Conservation (phyloP, 2,329 filamentous ascomycete genomes). For the Tolypocladium tropicale region DNA sequence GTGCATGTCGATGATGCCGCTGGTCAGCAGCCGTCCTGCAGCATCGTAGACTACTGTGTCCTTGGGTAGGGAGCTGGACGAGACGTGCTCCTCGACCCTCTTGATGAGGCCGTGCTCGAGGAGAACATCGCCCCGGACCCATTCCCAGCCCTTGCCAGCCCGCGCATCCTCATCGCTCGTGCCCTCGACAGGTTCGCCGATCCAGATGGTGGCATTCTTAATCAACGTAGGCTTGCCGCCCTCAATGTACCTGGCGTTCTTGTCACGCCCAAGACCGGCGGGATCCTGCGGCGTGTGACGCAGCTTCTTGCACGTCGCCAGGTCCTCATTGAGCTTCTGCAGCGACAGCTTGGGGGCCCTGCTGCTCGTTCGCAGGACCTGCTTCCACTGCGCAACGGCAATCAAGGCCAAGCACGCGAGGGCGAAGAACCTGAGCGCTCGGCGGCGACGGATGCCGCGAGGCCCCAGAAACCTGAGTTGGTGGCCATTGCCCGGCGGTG, state of each 20-base stretch:
- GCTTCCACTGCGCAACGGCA: constrained; percentile 37
- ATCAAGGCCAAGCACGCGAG: constrained; percentile 40
- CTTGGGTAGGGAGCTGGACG: constrained; percentile 28
- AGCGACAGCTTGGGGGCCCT: constrained; percentile 33
- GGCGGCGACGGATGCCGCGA: constrained; percentile 29
- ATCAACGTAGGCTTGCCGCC: constrained; percentile 52
- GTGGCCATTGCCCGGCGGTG: constrained; percentile 5
- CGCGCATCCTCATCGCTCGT: constrained; percentile 41
- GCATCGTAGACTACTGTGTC: constrained; percentile 46
- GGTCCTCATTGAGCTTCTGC: constrained; percentile 40
- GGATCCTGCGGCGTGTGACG: constrained; percentile 45
- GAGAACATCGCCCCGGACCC: constrained; percentile 50
- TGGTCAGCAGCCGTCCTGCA: constrained; percentile 49
- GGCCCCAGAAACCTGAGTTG: constrained; percentile 11
- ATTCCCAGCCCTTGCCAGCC: constrained; percentile 48
- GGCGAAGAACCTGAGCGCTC: constrained; percentile 30
- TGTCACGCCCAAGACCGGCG: constrained; percentile 42
- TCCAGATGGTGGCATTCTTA: constrained; percentile 56
- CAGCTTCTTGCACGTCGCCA: constrained; percentile 45
- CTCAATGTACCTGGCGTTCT: constrained; percentile 50
- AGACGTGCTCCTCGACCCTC: constrained; percentile 36
- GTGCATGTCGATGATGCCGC: constrained; percentile 64
- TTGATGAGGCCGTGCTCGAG: constrained; percentile 52
- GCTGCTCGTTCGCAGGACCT: constrained; percentile 20
- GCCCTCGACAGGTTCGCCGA: constrained; percentile 47